Percentiles rank a stretch among this genome's conserved stretches.
Evolutionary conservation across 495 filamentous ascomycete species (phyloP).

Genomic region (Aspergillus sclerotiicarbonarius): DNA sequence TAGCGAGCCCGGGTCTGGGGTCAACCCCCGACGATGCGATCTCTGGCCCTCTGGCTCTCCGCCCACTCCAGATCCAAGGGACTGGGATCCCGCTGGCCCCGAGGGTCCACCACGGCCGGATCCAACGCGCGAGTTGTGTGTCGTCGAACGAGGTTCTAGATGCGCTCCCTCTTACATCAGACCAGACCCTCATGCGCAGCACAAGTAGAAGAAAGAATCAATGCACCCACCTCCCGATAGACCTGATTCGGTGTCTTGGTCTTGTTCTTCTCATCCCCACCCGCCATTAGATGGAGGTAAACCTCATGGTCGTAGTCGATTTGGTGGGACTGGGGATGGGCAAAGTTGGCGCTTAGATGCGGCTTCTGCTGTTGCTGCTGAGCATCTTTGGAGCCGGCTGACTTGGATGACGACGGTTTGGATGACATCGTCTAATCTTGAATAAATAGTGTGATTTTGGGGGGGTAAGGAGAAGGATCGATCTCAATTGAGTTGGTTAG

Average conservation of each 20-base stretch:
- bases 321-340: slow-evolving; percentile 15
- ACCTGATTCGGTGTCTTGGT: slow-evolving; percentile 32
- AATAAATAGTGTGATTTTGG: background rate
- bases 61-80: slow-evolving; percentile 29
- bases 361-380: background rate
- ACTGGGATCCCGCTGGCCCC: slow-evolving; percentile 20
- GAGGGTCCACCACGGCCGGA: slow-evolving; percentile 28
- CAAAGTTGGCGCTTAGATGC: slow-evolving; percentile 25
- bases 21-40: slow-evolving; percentile 5
- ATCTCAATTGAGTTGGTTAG: background rate
- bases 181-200: background rate
- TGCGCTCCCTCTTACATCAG: background rate
- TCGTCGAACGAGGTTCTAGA: background rate
- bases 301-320: slow-evolving; percentile 33
- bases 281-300: slow-evolving; percentile 29
- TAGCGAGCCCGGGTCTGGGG: background rate
- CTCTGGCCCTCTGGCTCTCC: slow-evolving; percentile 20
- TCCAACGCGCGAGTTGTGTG: slow-evolving; percentile 20
- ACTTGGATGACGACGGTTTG: background rate
- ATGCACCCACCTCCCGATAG: slow-evolving; percentile 26
- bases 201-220: background rate
- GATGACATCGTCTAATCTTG: background rate
- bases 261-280: slow-evolving; percentile 6
- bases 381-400: no score
- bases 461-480: background rate